Conservation (phyloP, 495 filamentous ascomycete genomes). For the Letharia lupina region DNA sequence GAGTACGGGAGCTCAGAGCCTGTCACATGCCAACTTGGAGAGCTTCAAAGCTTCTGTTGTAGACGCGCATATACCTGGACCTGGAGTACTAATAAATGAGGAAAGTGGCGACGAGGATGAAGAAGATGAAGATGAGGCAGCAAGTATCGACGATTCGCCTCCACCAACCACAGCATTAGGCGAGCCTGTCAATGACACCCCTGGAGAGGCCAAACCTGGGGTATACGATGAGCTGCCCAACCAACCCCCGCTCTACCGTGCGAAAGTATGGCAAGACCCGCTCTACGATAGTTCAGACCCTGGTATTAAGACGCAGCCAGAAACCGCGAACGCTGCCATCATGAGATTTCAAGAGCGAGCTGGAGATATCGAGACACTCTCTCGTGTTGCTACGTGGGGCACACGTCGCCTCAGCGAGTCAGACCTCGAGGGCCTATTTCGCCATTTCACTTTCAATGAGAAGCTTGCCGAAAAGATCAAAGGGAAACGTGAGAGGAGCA, state of each 20-base stretch:
- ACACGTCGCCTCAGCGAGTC: constrained; percentile 54
- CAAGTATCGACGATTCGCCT: constrained; percentile 24
- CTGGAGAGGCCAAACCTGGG: constrained; percentile 26
- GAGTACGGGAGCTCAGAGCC: constrained; percentile 39
- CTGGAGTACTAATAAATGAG: constrained; percentile 40
- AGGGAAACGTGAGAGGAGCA: constrained; percentile 32
- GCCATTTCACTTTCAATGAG: constrained; percentile 49
- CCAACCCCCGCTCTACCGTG: constrained; percentile 32
- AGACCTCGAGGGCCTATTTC: constrained; percentile 56
- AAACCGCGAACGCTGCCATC: constrained; percentile 41
- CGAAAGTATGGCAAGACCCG: constrained; percentile 40
- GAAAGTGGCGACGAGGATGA: constrained; percentile 35
- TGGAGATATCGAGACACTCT: constrained; percentile 41
- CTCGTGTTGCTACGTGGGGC: constrained; percentile 66
- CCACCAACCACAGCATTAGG: constrained; percentile 32
- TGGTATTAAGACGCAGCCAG: constrained; percentile 35
- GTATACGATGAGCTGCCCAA: constrained; percentile 20
- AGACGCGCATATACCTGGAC: constrained; percentile 36
- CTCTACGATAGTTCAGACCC: constrained; percentile 30
- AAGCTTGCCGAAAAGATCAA: constrained; percentile 34
- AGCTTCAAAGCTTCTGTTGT: constrained; percentile 21
- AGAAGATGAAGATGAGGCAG: constrained; percentile 29
- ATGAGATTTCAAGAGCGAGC: constrained; percentile 37
- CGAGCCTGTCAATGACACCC: constrained; percentile 29
- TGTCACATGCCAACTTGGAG: constrained; percentile 32